phyloP scores from a whole-genome alignment of 2,329 filamentous ascomycete genomes.

The Diatrype stigma region DNA sequence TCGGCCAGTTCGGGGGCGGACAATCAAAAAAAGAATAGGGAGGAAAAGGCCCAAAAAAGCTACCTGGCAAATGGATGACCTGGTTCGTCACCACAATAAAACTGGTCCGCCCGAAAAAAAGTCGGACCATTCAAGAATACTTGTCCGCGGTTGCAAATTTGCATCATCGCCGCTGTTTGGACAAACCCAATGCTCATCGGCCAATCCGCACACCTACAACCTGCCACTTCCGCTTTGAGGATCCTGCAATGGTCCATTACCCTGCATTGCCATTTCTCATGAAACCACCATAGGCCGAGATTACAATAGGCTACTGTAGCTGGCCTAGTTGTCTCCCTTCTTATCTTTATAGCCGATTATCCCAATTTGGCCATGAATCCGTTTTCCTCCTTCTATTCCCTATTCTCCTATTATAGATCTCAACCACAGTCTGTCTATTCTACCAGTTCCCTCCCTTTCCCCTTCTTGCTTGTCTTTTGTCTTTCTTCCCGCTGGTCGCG shows the following conservation, averaged over 20 bases:
- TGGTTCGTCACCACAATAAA: background rate
- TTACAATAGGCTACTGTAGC: background rate
- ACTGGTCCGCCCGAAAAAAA: background rate
- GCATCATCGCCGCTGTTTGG: background rate
- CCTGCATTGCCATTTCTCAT: background rate
- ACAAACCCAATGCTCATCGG: background rate
- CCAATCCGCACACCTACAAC: background rate
- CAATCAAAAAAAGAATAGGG: background rate
- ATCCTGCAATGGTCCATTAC: background rate
- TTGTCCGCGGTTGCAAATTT: background rate
- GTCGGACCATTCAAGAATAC: background rate
- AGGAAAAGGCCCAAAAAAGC: background rate
- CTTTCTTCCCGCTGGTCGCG: slow-evolving; percentile 2
- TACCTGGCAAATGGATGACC: background rate
- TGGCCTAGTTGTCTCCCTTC: background rate
- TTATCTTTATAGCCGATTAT: background rate
- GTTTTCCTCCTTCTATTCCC: background rate
- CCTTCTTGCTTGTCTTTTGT: slow-evolving; percentile 6
- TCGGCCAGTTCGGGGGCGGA: slow-evolving; percentile 6
- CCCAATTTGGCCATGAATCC: background rate
- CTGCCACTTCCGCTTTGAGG: background rate
- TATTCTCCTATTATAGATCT: background rate
- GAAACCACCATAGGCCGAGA: background rate
- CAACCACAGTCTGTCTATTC: background rate
- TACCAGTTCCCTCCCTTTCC: background rate